Evolutionary conservation across 2,329 filamentous ascomycete species (phyloP).

Genomic region (Trichoderma oligosporum): DNA sequence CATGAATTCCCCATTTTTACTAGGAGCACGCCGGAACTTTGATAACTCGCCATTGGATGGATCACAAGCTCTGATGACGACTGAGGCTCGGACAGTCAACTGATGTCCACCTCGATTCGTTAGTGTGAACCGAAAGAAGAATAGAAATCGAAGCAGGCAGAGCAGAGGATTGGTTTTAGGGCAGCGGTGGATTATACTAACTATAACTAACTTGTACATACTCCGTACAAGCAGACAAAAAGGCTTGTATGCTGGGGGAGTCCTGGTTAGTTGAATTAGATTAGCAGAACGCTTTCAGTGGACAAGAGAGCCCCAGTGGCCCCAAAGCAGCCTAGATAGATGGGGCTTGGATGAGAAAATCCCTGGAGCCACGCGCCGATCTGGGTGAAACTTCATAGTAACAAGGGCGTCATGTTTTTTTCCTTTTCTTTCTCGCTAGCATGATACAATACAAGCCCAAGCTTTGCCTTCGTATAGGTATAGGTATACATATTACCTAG

Average conservation of each 20-base stretch:
- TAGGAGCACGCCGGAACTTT: slow-evolving; percentile 16
- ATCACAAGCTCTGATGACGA: slow-evolving; percentile 15
- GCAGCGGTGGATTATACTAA: too few species aligned
- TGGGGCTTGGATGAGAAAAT: slow-evolving; percentile 24
- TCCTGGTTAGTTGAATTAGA: not conserved
- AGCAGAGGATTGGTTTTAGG: too few species aligned
- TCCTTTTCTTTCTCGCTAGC: not conserved
- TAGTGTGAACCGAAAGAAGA: too few species aligned
- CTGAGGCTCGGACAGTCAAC: not conserved
- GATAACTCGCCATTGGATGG: not conserved
- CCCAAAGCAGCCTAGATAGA: not conserved
- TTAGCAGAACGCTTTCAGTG: not conserved
- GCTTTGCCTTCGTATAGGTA: too few species aligned
- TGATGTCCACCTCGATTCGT: not conserved
- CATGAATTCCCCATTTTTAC: slow-evolving; percentile 12
- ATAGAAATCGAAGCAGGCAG: too few species aligned
- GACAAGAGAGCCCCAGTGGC: not conserved
- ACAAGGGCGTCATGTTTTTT: slow-evolving; percentile 15
- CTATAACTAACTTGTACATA: too few species aligned
- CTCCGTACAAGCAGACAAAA: too few species aligned
- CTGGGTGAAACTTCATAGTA: slow-evolving; percentile 28
- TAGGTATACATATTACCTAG: too few species aligned
- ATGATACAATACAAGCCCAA: too few species aligned
- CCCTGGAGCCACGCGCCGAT: slow-evolving; percentile 39
- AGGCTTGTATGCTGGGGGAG: not conserved